Percentiles rank a stretch among this genome's conserved stretches.
These are phyloP conservation scores for Chalciporus pseudorubinellus DNA, from an alignment of 768 basidiomycete genomes.

Conservation along the genomic window DNA sequence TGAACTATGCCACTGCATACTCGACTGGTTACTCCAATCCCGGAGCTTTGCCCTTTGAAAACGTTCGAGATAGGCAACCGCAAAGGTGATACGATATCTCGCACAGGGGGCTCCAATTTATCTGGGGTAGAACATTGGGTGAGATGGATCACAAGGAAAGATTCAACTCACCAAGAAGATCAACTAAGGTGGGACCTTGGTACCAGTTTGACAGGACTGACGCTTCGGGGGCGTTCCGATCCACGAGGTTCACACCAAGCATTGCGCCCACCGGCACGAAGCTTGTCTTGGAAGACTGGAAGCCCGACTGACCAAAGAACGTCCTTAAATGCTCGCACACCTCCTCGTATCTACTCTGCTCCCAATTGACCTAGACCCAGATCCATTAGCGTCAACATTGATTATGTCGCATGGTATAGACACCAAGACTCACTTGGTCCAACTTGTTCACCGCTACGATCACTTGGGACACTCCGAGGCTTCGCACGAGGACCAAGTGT, in stretches of 20 bases:
- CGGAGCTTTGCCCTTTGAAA: conserved; percentile 83
- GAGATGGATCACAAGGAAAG: neutral
- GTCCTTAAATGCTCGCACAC: conserved; percentile 71
- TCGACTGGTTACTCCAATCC: conserved; percentile 77
- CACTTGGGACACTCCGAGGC: conserved; percentile 88
- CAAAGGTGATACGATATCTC: conserved; percentile 74
- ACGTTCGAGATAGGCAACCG: conserved; percentile 93
- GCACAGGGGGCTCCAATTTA: conserved; percentile 71
- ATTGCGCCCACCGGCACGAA: conserved; percentile 92
- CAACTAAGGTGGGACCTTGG: conserved; percentile 77
- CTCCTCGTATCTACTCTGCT: conserved; percentile 77
- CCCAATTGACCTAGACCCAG: conserved; percentile 76
- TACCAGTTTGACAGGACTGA: conserved; percentile 70
- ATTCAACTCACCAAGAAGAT: conserved; percentile 65
- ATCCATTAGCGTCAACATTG: neutral
- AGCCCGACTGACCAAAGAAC: conserved; percentile 89
- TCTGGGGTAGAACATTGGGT: conserved; percentile 48
- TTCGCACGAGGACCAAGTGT: conserved; percentile 87
- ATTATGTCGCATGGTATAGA: neutral
- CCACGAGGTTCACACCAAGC: conserved; percentile 79
- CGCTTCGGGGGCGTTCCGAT: conserved; percentile 46
- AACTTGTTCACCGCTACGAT: conserved; percentile 95
- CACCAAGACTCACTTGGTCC: conserved; percentile 62
- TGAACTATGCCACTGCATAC: conserved; percentile 88
- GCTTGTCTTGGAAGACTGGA: conserved; percentile 68